Percentiles rank a stretch among this genome's conserved stretches.
Evolutionary conservation across 768 basidiomycete species (phyloP).

Genomic region (Lenzites betulinus): DNA sequence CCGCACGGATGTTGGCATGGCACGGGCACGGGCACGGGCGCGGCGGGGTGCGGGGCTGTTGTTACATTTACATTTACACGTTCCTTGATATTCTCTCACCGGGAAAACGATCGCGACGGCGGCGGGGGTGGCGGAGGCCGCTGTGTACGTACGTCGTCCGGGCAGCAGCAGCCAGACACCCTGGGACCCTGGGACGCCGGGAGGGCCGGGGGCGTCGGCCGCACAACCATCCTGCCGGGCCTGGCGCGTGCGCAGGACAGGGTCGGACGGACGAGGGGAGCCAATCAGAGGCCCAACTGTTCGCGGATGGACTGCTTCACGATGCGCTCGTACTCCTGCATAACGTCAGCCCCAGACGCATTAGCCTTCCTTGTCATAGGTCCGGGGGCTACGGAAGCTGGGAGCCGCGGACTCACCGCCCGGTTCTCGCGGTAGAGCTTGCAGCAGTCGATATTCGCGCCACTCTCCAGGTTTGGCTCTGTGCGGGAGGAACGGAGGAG

Average conservation of each 20-base stretch:
- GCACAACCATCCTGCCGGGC: neutral
- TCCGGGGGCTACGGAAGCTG: neutral
- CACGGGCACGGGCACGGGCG: neutral
- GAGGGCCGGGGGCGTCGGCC: neutral
- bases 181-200: neutral
- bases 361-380: neutral
- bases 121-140: conserved; percentile 8
- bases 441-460: conserved; percentile 96
- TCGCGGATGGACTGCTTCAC: conserved; percentile 83
- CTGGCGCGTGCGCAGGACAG: neutral
- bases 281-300: conserved; percentile 72
- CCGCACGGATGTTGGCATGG: conserved; percentile 6
- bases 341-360: neutral
- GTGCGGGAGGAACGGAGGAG: neutral
- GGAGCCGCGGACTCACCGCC: conserved; percentile 38
- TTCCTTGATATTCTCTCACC: conserved; percentile 2
- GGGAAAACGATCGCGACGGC: neutral
- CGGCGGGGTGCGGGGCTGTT: conserved; percentile 7
- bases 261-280: neutral
- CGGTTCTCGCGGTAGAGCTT: conserved; percentile 93
- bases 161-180: neutral
- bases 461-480: conserved; percentile 98
- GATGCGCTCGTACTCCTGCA: conserved; percentile 81
- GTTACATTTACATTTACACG: conserved; percentile 14
- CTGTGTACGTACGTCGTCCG: conserved; percentile 10